Evolutionary conservation across 768 basidiomycete genomes (phyloP), one percentile per base, ranked within the genome.

Genomic region (Zangia roseola): DNA sequence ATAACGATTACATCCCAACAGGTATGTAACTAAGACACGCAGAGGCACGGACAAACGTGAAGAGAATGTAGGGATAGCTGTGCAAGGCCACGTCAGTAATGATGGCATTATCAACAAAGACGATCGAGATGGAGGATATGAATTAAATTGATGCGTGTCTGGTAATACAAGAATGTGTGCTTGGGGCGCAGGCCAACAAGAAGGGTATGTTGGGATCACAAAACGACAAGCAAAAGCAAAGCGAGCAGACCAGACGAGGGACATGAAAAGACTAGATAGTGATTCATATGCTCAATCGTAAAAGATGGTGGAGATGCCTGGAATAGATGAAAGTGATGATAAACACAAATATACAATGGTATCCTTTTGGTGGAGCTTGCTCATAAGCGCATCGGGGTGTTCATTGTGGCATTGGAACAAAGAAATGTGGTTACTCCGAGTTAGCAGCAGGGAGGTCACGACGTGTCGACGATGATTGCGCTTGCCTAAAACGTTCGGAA

Each of bases 401-500:
- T 45, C 21, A 23, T 37, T 31, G 36, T 28, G 12, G 25, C 37
- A 40, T 59, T 25, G 20, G 21, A 34, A n/a, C 6, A 10, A 40
- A 7, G 37, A 37, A 5, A 13, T 28, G 23, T 30, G 39, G 19
- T 14, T 43, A 61, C 51, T 58, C 63, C 45, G 51, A 60, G 50
- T 46, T 50, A 28, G 60, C 53, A 48, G 47, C 46, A 4, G 39
- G 40, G 33, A 40, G 52, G 45, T 55, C 67, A 58, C 53, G 64
- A 56, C 39, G 49, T 47, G 61, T 62, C 59, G 58, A 64, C 49
- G 52, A 69, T 33, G 70, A 68, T 28, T 66, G 71, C 19, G 68
- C 65, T 61, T 75, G 71, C 58, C 68, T 76, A 68, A 77, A 77
- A 47, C 82, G 81, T 49, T 78, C 70, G 44, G 78, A 75, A 1